Conservation (phyloP, 192 early-diverging fungal genomes). For the Coemansia sp. region DNA sequence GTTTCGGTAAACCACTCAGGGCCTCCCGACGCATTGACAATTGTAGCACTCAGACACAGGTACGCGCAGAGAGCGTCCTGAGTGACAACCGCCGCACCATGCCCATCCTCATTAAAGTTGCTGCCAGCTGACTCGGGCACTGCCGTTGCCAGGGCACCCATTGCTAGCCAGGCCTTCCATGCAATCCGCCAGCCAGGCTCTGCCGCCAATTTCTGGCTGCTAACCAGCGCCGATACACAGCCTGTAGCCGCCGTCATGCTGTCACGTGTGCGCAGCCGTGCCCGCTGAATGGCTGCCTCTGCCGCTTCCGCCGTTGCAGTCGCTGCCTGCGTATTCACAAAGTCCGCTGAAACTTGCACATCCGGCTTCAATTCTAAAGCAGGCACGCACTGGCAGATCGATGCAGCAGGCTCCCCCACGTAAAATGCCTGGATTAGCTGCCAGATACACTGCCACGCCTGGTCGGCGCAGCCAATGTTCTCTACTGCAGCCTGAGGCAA, state of each 20-base stretch:
- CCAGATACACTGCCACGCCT: conserved; percentile 36
- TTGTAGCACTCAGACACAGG: conserved; percentile 14
- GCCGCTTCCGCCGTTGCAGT: not conserved
- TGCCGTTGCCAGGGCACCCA: conserved; percentile 8
- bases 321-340: conserved; percentile 2
- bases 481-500: conserved; percentile 7
- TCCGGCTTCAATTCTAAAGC: not conserved
- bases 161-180: conserved; percentile 30
- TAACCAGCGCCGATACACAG: conserved; percentile 15
- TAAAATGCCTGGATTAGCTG: conserved; percentile 12
- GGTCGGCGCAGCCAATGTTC: conserved; percentile 11
- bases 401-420: conserved; percentile 11
- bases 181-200: conserved; percentile 20
- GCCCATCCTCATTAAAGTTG: conserved; percentile 12
- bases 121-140: conserved; percentile 4
- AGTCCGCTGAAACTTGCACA: not conserved
- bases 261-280: conserved; percentile 25
- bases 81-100: conserved; percentile 16
- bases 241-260: conserved; percentile 26
- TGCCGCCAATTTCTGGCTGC: not conserved
- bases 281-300: not conserved
- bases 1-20: conserved; percentile 6
- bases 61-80: conserved; percentile 33
- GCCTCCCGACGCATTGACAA: conserved; percentile 6
- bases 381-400: not conserved